Evolutionary conservation across 192 early-diverging fungal species (phyloP), one percentile per base, ranked within the genome.

Genomic region (Phycomyces nitens): DNA sequence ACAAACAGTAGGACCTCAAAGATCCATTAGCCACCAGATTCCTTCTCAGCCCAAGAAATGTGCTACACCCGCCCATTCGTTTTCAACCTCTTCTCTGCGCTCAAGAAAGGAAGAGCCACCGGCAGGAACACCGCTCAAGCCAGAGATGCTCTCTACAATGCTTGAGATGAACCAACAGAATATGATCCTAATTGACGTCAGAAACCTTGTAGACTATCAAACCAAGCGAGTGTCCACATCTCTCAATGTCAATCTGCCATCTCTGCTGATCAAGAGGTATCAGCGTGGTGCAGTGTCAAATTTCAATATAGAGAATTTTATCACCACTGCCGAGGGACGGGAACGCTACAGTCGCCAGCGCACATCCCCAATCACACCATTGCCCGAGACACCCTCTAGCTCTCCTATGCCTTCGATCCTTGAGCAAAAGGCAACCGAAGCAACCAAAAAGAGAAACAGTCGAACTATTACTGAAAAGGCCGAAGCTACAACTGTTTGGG

Each of bases 241-340:
- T 10, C 72, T 85, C 61, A 82, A 85, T 72, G 80, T 85, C 11
- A 85, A 81, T 62, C 38, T 85, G 27, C 83, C 83, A 10, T 79
- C 79, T 14, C 64, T 85, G 16, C 43, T 85, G 0, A 80, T 80
- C 62, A 78, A 80, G 54, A 67, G 83, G n/a, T 82, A 85, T 56
- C 69, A 76, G 8, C 65, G 79, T 62, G 80, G 83, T 27, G 74
- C 74, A 9, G 70, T 85, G 3, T 72, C 73, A 1, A 77, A 82
- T 29, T 80, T 84, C 64, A 73, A 74, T 18, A 27, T 84, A 3
- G 80, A 80, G 52, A 78, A 71, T 40, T 84, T 84, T 47, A 81
- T 84, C 26, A 84, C 82, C 0, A 84, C 80, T 7, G 69, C 77
- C 0, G 77, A 81, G 47, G 78, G 80, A 10, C 65, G 71, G 10